These are phyloP conservation scores for Rhododendron griersonianum DNA, from an alignment of 148 eudicot genomes.

Conservation along the genomic window DNA sequence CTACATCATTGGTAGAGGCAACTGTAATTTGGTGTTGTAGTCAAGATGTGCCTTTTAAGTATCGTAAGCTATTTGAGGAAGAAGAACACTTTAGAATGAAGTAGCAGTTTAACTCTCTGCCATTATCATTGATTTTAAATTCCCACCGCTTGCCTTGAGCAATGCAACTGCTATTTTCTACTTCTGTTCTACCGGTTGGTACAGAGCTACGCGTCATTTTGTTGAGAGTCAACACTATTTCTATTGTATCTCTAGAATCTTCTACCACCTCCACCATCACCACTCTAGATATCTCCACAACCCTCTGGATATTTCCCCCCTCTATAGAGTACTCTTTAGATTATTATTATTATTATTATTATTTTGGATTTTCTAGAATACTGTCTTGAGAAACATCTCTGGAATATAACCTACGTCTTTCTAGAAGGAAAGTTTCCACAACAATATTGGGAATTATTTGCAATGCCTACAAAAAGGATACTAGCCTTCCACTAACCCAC, in stretches of 20 bases:
- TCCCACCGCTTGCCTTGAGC: background rate
- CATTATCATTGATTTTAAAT: background rate
- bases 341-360: background rate
- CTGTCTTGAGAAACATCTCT: background rate
- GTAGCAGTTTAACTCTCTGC: background rate
- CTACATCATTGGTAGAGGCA: background rate
- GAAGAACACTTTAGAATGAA: background rate
- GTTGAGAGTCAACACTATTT: background rate
- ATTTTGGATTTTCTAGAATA: background rate
- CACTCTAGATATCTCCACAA: background rate
- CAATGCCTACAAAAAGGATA: background rate
- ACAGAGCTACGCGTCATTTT: background rate
- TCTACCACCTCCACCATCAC: background rate
- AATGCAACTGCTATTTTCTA: background rate
- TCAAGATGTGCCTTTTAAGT: background rate
- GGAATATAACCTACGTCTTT: background rate
- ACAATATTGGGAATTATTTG: background rate
- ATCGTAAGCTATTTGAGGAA: background rate
- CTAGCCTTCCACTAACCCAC: background rate
- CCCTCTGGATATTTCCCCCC: background rate
- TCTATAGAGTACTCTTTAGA: background rate
- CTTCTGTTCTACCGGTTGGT: background rate
- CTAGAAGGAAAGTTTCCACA: background rate
- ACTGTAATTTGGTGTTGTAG: background rate
- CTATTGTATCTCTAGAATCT: background rate